Evolutionary conservation across 768 basidiomycete species (phyloP), one percentile per base, ranked within the genome.

Genomic region (Rhodocollybia butyracea): DNA sequence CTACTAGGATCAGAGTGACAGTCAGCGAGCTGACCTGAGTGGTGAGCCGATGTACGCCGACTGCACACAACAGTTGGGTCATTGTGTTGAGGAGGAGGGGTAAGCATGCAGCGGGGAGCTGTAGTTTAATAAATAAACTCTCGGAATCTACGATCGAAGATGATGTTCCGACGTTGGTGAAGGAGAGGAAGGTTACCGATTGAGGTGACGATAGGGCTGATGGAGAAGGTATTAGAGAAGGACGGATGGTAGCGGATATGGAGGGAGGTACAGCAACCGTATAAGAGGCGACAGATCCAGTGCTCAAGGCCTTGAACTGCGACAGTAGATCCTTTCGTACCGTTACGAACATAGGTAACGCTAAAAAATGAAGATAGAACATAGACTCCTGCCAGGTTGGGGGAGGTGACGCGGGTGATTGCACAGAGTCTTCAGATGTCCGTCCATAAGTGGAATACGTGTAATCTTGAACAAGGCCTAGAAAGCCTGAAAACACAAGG

Each of bases 331-430:
- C 81, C 19, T 73, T 62, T 1, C 82, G 72, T 36, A 89, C 73
- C 54, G 82, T 81, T 56, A 79, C 57, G 72, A 94, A 93, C 76
- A 92, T 77, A 5, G 90, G 91, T 12, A 94, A 76, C 12, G 85
- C 82, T 51, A 93, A 80, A 63, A 86, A 83, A 69, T 94, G 91
- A 21, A 91, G 77, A 73, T 94, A 98, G 73, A 96, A 98, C 82
- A 98, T 84, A 47, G 84, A 86, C 70, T 97, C 94, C 64, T 88
- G 83, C 94, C 94, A 97, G 41, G 81, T 68, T 0, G 69, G 61
- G 40, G 61, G 60, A n/a, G 46, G 58, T 21, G 54, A 54, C 12
- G 53, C 40, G 17, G 30, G 47, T 32, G 57, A 48, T 27, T 56
- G 39, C 8, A 46, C 36, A 2, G 38, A 46, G 19, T 46, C 48